phyloP scores from a whole-genome alignment of 2,329 filamentous ascomycete species.

The Colletotrichum lindemuthianum region DNA sequence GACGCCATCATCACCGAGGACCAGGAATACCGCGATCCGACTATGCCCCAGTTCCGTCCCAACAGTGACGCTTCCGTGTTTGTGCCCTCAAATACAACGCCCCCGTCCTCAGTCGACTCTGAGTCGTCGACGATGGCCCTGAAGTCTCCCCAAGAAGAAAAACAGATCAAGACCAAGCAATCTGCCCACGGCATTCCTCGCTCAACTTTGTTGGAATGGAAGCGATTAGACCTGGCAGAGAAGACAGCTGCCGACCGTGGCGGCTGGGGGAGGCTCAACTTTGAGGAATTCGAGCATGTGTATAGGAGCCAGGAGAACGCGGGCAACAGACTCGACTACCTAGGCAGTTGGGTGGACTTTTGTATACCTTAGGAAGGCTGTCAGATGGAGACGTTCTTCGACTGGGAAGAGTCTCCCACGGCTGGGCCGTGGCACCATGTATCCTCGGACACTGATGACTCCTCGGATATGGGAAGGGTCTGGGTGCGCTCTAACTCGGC shows the following conservation, averaged over 20 bases:
- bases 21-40: slow-evolving; percentile 62
- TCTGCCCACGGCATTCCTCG: slow-evolving; percentile 42
- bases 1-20: slow-evolving; percentile 26
- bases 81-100: neutral
- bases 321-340: slow-evolving; percentile 76
- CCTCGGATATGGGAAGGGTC: neutral
- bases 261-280: slow-evolving; percentile 83
- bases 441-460: neutral
- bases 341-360: slow-evolving; percentile 91
- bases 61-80: slow-evolving; percentile 50
- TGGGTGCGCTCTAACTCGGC: too few species aligned
- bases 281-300: slow-evolving; percentile 80
- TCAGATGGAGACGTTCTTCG: neutral
- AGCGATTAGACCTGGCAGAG: slow-evolving; percentile 71
- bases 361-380: slow-evolving; percentile 65
- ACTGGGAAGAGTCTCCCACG: too few species aligned
- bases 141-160: slow-evolving; percentile 16
- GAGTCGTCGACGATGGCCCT: slow-evolving; percentile 1
- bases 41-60: slow-evolving; percentile 76
- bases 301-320: slow-evolving; percentile 74
- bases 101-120: slow-evolving; percentile 11
- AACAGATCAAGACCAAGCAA: slow-evolving; percentile 39
- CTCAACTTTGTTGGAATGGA: slow-evolving; percentile 58
- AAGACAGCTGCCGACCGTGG: slow-evolving; percentile 74
- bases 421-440: neutral